Evolutionary conservation across 768 basidiomycete species (phyloP).

Genomic region (Russula compacta): DNA sequence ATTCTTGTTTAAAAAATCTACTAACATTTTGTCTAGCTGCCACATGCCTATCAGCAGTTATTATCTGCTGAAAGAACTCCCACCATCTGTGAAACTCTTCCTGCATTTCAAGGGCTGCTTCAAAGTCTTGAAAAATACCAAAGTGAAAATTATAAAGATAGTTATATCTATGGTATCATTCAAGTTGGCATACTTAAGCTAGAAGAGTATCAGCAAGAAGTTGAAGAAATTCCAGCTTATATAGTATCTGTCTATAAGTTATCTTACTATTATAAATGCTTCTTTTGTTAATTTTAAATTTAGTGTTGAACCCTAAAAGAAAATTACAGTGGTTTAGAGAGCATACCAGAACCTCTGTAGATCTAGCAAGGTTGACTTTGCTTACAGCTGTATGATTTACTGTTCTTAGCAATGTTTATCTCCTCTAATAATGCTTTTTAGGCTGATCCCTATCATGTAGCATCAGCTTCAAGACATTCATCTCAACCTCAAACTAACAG

Average conservation of each 20-base stretch:
- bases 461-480: too few relatives aligned
- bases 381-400: too few relatives aligned
- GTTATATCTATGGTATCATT: background rate
- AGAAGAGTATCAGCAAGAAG: background rate
- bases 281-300: background rate
- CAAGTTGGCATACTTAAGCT: background rate
- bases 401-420: too few relatives aligned
- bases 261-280: background rate
- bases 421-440: too few relatives aligned
- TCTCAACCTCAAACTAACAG: too few relatives aligned
- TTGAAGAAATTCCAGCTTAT: background rate
- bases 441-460: too few relatives aligned
- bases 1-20: too few relatives aligned
- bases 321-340: background rate
- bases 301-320: background rate
- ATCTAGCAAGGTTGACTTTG: too few relatives aligned
- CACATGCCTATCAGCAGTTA: background rate
- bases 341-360: background rate
- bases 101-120: background rate
- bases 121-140: background rate
- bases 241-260: background rate
- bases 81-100: background rate
- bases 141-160: background rate
- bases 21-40: background rate
- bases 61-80: background rate